Percentiles rank a stretch among this genome's conserved stretches.
Conservation (phyloP, 306 rosid genomes). For the Rubus idaeus region DNA sequence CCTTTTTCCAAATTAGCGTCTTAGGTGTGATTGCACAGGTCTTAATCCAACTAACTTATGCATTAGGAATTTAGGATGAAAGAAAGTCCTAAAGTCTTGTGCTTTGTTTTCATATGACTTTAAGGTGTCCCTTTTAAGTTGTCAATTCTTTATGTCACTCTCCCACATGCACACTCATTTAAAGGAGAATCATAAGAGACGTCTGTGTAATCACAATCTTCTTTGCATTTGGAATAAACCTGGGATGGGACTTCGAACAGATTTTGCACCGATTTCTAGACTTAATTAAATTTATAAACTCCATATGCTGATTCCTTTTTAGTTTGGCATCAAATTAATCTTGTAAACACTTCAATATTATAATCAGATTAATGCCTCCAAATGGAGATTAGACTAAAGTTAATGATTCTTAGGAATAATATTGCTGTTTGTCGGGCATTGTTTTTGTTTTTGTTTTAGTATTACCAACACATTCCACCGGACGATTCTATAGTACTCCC, state of each 20-base stretch:
- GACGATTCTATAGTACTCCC: too few relatives aligned
- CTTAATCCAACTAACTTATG: not conserved
- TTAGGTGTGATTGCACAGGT: not conserved
- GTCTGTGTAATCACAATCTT: conserved; percentile 8
- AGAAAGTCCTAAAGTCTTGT: not conserved
- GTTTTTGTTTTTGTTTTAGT: conserved; percentile 26
- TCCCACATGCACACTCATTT: not conserved
- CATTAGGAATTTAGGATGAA: not conserved
- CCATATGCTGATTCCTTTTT: conserved; percentile 4
- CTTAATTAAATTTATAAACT: not conserved
- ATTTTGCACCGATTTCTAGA: not conserved
- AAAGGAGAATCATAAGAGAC: conserved; percentile 24
- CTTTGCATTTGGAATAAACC: conserved; percentile 23
- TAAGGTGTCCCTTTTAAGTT: conserved; percentile 3
- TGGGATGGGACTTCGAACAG: conserved; percentile 1
- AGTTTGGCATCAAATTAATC: conserved; percentile 1
- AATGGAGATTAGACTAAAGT: conserved; percentile 21
- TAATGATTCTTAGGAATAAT: conserved; percentile 19
- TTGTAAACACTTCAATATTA: not conserved
- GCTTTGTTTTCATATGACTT: not conserved
- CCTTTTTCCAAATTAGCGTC: conserved; percentile 10
- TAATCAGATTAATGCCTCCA: not conserved
- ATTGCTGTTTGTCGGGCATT: conserved; percentile 36
- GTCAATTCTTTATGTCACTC: conserved; percentile 29
- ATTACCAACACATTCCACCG: conserved; percentile 22